Conservation (phyloP, 2,329 filamentous ascomycete species). For the Graphilbum sp. region DNA sequence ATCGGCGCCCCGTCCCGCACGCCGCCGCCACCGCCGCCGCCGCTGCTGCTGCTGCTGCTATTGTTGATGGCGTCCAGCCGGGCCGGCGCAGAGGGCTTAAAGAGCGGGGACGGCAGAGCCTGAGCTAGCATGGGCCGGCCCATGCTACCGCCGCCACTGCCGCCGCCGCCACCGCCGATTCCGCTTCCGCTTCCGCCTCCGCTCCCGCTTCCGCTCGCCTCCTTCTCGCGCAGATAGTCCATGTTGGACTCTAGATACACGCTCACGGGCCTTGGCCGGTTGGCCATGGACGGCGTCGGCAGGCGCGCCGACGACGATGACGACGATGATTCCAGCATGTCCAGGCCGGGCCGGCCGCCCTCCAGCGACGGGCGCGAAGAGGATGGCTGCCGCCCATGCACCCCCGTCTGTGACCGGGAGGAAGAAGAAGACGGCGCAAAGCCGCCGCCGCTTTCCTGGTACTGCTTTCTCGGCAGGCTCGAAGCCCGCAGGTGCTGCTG, state of each 20-base stretch:
- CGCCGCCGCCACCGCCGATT: not conserved
- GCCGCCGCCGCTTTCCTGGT: slow-evolving; percentile 1
- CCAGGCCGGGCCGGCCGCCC: slow-evolving; percentile 46
- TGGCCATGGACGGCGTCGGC: slow-evolving; percentile 17
- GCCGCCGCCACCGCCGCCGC: too few species aligned
- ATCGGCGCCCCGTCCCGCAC: slow-evolving; percentile 56
- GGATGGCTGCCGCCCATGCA: slow-evolving; percentile 25
- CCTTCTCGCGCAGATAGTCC: slow-evolving; percentile 67
- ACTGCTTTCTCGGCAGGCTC: slow-evolving; percentile 17
- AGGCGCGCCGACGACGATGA: slow-evolving; percentile 35
- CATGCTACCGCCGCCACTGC: slow-evolving; percentile 18
- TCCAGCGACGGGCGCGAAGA: slow-evolving; percentile 55
- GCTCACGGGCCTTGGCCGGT: slow-evolving; percentile 57
- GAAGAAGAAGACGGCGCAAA: too few species aligned
- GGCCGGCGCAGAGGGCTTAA: slow-evolving; percentile 26
- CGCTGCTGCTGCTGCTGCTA: not conserved
- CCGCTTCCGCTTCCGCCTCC: not conserved
- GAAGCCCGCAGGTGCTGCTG: slow-evolving; percentile 15
- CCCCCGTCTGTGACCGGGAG: slow-evolving; percentile 16
- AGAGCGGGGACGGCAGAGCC: slow-evolving; percentile 17
- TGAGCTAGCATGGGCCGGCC: slow-evolving; percentile 23
- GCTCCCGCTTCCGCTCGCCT: slow-evolving; percentile 18
- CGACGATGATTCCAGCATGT: slow-evolving; percentile 45
- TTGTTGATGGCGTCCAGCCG: slow-evolving; percentile 20
- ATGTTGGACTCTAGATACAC: slow-evolving; percentile 70